These are phyloP conservation scores for Aethionema arabicum DNA, from an alignment of 345 rosid species.

Conservation along the genomic window DNA sequence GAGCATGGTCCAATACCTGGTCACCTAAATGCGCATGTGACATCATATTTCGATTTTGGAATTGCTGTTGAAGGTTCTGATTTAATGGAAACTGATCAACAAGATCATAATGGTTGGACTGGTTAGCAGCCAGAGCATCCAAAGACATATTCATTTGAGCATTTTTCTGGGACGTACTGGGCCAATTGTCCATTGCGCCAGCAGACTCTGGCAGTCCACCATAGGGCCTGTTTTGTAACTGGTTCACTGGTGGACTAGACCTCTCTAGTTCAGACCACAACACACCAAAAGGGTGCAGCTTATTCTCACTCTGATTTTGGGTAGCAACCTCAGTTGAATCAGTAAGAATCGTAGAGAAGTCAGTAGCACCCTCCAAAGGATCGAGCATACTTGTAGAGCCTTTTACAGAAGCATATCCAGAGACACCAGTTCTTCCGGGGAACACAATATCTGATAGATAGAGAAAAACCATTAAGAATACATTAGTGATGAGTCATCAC, in stretches of 20 bases:
- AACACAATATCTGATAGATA: constrained; percentile 47
- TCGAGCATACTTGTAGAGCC: constrained; percentile 34
- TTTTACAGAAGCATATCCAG: constrained; percentile 28
- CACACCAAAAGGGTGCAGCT: constrained; percentile 62
- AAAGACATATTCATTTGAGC: constrained; percentile 31
- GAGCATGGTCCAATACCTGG: constrained; percentile 32
- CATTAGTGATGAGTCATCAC: no score
- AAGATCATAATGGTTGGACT: constrained; percentile 34
- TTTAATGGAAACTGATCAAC: constrained; percentile 42
- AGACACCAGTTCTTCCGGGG: constrained; percentile 49
- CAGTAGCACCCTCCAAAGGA: constrained; percentile 32
- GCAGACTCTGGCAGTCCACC: constrained; percentile 36
- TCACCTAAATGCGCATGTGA: constrained; percentile 37
- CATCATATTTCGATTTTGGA: constrained; percentile 37
- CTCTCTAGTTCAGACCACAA: constrained; percentile 60
- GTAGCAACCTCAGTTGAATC: constrained; percentile 36
- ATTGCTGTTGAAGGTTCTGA: constrained; percentile 43
- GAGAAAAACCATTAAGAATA: constrained; percentile 3
- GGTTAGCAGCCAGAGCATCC: constrained; percentile 40
- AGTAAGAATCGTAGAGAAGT: constrained; percentile 36
- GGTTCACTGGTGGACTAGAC: constrained; percentile 36
- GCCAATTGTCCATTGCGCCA: constrained; percentile 38
- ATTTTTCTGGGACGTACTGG: constrained; percentile 38
- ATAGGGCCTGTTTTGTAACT: constrained; percentile 40
- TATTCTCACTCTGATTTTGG: constrained; percentile 45